These are phyloP conservation scores for Hamamelis virginiana DNA, from an alignment of 164 flowering plant genomes.

Conservation along the genomic window DNA sequence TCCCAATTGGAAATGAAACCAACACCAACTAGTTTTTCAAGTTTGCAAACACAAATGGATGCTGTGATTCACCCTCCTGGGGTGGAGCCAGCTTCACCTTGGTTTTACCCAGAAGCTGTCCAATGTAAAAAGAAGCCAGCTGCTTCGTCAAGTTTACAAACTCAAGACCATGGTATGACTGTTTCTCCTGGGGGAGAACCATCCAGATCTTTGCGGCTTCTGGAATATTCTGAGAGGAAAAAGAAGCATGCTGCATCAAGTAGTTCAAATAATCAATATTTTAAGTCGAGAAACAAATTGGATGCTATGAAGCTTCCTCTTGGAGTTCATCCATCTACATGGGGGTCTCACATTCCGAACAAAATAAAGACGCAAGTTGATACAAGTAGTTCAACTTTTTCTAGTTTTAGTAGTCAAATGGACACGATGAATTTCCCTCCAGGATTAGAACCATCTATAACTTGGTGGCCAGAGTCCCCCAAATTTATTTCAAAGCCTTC, in stretches of 20 bases:
- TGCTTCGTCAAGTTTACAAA: conserved; percentile 2
- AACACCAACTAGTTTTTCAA: conserved; percentile 4
- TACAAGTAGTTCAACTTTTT: conserved; percentile 1
- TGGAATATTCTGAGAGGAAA: conserved; percentile 9
- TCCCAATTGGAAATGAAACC: not conserved
- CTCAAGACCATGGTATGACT: not conserved
- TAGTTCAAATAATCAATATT: conserved; percentile 1
- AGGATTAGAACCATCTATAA: not conserved
- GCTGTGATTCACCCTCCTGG: conserved; percentile 11
- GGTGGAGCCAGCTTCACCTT: not conserved
- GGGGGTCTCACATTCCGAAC: not conserved
- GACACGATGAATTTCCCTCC: conserved; percentile 1
- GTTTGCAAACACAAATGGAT: conserved; percentile 4
- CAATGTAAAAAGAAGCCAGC: conserved; percentile 16
- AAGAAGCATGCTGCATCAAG: conserved; percentile 2
- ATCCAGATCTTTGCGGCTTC: conserved; percentile 2
- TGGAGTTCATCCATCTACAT: not conserved
- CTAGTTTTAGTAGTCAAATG: not conserved
- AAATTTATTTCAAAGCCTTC: not conserved
- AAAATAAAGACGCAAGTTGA: not conserved
- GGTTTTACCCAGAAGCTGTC: not conserved
- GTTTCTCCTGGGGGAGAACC: conserved; percentile 11
- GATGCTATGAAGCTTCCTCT: conserved; percentile 6
- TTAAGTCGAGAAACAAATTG: not conserved
- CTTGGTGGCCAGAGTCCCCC: conserved; percentile 6